A percentile compares a stretch with the other conserved stretches of the same genome.
Evolutionary conservation across 768 basidiomycete species (phyloP).

Genomic region (Daedaleopsis sinensis): DNA sequence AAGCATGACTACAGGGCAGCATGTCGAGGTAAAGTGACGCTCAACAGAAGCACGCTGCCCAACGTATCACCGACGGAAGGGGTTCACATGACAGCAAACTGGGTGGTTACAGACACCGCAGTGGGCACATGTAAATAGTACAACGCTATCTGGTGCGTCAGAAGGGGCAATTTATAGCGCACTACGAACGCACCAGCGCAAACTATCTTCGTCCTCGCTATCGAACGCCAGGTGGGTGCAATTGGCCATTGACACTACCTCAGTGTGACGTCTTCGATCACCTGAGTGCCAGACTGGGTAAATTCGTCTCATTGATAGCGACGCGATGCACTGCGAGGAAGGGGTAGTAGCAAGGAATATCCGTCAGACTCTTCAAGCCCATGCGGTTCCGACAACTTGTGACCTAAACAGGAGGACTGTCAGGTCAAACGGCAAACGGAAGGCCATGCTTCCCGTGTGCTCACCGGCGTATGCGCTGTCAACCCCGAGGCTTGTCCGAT

Average conservation of each 20-base stretch:
- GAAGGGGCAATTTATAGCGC: neutral
- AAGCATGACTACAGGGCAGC: neutral
- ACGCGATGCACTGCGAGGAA: neutral
- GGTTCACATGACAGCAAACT: neutral
- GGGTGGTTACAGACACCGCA: neutral
- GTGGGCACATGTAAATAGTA: neutral
- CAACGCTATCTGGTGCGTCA: neutral
- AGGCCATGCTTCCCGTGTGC: neutral
- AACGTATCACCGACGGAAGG: neutral
- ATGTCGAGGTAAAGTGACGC: neutral
- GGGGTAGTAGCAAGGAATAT: neutral
- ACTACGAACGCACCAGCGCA: neutral
- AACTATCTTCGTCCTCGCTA: neutral
- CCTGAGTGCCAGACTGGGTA: no score
- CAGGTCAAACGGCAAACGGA: neutral
- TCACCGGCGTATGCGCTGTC: neutral
- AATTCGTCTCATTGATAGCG: neutral
- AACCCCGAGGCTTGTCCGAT: slow-evolving; percentile 23
- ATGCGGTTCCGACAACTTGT: neutral
- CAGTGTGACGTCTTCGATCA: no score
- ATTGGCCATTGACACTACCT: neutral
- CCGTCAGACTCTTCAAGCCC: no score
- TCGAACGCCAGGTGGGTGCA: neutral
- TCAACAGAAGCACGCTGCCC: neutral
- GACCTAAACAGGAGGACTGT: neutral